A percentile compares a stretch with the other conserved stretches of the same genome.
Conservation (phyloP, 2,329 filamentous ascomycete genomes). For the Hymenoscyphus occultus region DNA sequence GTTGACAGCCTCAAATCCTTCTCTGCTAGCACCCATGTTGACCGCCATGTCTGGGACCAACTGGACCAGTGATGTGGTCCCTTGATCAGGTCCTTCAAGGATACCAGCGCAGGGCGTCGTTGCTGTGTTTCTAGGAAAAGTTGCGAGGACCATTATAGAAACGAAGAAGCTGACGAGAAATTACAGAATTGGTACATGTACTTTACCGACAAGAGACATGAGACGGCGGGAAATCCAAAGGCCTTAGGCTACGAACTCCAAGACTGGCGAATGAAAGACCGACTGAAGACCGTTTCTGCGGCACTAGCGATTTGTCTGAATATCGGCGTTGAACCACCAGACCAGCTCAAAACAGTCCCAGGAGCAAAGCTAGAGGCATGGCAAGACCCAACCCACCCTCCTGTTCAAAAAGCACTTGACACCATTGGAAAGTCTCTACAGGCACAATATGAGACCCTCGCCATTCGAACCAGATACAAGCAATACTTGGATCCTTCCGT, state of each 20-base stretch:
- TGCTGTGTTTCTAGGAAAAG: neutral
- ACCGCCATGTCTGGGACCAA: neutral
- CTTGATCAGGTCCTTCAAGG: neutral
- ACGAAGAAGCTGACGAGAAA: slow-evolving; percentile 23
- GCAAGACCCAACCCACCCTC: slow-evolving; percentile 84
- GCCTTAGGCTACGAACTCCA: slow-evolving; percentile 64
- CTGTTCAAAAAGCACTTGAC: slow-evolving; percentile 81
- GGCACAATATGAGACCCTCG: slow-evolving; percentile 91
- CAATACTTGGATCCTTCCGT: slow-evolving; percentile 95
- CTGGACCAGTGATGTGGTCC: neutral
- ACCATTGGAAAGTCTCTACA: slow-evolving; percentile 96
- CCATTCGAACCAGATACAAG: slow-evolving; percentile 94
- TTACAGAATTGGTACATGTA: slow-evolving; percentile 99
- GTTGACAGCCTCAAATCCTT: slow-evolving; percentile 5
- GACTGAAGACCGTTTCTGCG: slow-evolving; percentile 93
- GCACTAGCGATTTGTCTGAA: slow-evolving; percentile 93
- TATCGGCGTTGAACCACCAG: slow-evolving; percentile 94
- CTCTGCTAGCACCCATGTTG: neutral
- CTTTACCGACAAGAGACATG: slow-evolving; percentile 96
- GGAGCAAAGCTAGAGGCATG: slow-evolving; percentile 94
- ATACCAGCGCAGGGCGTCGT: neutral
- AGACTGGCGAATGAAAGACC: slow-evolving; percentile 96
- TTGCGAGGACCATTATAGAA: neutral
- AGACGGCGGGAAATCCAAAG: slow-evolving; percentile 86
- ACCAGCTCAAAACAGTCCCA: slow-evolving; percentile 92